These are phyloP conservation scores for Colletotrichum neosansevieriae DNA, from an alignment of 2,329 filamentous ascomycete species.

Conservation along the genomic window DNA sequence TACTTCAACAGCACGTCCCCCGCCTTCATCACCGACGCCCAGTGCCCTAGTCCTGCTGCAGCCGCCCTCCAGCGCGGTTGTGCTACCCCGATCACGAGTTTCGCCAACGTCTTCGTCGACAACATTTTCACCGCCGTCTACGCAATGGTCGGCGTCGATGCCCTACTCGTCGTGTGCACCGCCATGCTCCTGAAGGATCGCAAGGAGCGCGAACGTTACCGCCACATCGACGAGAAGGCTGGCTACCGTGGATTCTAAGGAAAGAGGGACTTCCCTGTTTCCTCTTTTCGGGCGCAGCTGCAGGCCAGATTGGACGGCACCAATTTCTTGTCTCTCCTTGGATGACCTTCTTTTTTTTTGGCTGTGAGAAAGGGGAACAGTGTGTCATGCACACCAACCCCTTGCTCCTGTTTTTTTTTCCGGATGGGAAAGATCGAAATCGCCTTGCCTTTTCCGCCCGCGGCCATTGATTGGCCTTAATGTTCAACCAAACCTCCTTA, in stretches of 20 bases:
- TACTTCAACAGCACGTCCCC: conserved; percentile 80
- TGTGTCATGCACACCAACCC: not conserved
- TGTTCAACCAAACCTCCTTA: conserved; percentile 26
- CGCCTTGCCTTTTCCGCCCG: conserved; percentile 18
- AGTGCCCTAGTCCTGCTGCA: conserved; percentile 77
- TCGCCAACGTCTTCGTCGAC: conserved; percentile 79
- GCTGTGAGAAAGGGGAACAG: conserved; percentile 14
- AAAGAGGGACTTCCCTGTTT: not conserved
- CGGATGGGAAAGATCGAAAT: conserved; percentile 26
- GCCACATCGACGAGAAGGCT: conserved; percentile 84
- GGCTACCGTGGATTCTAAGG: conserved; percentile 63
- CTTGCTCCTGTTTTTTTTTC: conserved; percentile 12
- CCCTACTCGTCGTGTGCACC: conserved; percentile 75
- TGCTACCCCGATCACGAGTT: conserved; percentile 73
- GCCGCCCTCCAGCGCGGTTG: conserved; percentile 79
- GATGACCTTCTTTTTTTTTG: not conserved
- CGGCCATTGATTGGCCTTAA: conserved; percentile 35
- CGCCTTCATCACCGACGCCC: conserved; percentile 76
- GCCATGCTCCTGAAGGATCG: conserved; percentile 84
- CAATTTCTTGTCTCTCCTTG: conserved; percentile 21
- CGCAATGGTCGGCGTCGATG: conserved; percentile 80
- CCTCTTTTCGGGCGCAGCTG: conserved; percentile 10
- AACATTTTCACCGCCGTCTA: conserved; percentile 84
- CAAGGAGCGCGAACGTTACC: conserved; percentile 82
- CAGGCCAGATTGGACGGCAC: not conserved